Percentiles rank a stretch among this genome's conserved stretches.
Conservation (phyloP, 305 asterid species). For the Coffea humblotiana region DNA sequence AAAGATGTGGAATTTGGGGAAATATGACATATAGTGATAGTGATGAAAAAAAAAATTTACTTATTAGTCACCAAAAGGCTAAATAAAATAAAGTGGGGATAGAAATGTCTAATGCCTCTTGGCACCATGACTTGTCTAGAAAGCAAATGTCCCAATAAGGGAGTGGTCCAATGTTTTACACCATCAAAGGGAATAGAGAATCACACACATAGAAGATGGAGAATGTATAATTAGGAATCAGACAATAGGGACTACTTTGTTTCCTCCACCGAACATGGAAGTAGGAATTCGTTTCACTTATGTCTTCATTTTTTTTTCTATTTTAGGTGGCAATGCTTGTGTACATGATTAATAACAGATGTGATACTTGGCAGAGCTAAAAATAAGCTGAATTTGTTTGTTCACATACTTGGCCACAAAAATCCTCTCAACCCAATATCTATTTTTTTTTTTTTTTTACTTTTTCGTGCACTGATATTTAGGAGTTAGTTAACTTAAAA, state of each 20-base stretch:
- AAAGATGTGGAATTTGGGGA: slow-evolving; percentile 8
- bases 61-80: not conserved
- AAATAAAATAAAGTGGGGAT: not conserved
- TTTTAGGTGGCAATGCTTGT: no score
- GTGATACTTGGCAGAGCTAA: not conserved
- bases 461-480: not conserved
- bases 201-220: not conserved
- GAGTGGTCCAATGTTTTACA: not conserved
- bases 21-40: slow-evolving; percentile 1
- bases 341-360: not conserved
- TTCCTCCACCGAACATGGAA: slow-evolving; percentile 11
- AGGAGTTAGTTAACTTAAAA: not conserved
- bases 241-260: slow-evolving; percentile 6
- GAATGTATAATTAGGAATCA: not conserved
- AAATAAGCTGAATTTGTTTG: not conserved
- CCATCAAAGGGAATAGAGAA: not conserved
- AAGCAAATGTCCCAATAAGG: slow-evolving; percentile 7
- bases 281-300: not conserved
- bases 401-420: not conserved
- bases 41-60: not conserved
- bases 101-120: not conserved
- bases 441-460: not conserved
- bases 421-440: not conserved
- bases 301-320: not conserved
- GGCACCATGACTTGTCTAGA: not conserved